Base-by-base conservation (phyloP, 2,329 filamentous ascomycete species). In the Aureobasidium lini region DNA sequence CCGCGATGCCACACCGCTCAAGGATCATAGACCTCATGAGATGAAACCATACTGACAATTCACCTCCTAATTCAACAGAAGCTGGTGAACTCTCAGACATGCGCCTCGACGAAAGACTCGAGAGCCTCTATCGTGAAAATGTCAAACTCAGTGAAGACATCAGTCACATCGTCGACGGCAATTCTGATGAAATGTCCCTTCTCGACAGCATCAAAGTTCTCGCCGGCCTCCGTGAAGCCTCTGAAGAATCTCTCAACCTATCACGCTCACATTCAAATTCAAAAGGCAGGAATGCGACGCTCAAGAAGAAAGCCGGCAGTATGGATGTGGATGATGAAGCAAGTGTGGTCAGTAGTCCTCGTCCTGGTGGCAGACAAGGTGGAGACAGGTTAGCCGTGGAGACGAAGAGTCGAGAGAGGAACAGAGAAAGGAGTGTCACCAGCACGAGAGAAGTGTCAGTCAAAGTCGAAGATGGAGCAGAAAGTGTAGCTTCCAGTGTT, bases 391-490 rank as follows among this genome's bases (percentile, higher is more conserved):
- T 63, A 16, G 57, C 39, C 13, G 46, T 53, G 32, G 59, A 44
- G 43, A 29, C 18, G 6, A 60, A 44, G 48, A 64, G 50, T 59
- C 62, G 59, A 74, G 76, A 65, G 69, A 72, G 44, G 71, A 72
- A 47, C 9, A 67, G 72, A 31, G 69, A 69, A 16, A 74, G 75
- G 49, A 77, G 73, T 43, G 76, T 79, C 36, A 73, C 76, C 13
- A 73, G 73, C 53, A 75, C 69, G 13, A 70, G 78, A 37, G 78
- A 80, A 63, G 68, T 75, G n/a, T 77, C 74, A 49, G 77, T 79
- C n/a, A 80, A 80, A 64, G 71, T 73, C 49, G 77, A 79, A 64
- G 77, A 80, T 57, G 72, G 72, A 34, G 72, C 70, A 13, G 76
- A 77, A 44, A 73, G 70, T 43, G 75, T 76, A 31, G 68, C 70